Evolutionary conservation across 441 rosid species (phyloP).

Genomic region (Pelargonium myrrhifolium): DNA sequence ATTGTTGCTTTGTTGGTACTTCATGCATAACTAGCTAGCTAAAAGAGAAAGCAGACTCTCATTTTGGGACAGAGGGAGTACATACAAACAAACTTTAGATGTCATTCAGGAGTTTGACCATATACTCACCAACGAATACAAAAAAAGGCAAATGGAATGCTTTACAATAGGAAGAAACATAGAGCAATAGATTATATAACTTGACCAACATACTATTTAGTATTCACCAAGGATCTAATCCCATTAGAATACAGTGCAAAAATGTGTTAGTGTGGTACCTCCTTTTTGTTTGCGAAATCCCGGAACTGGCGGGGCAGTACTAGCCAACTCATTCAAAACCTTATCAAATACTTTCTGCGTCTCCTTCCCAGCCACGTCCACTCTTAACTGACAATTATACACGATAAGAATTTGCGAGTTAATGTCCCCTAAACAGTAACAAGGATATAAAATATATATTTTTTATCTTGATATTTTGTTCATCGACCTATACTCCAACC

Average conservation of each 20-base stretch:
- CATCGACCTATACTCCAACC: too few relatives aligned
- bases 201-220: background rate
- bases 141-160: background rate
- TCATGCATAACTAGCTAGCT: too few relatives aligned
- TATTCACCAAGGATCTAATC: background rate
- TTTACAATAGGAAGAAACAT: background rate
- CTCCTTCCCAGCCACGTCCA: slow-evolving; percentile 44
- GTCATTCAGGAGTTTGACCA: background rate
- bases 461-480: background rate
- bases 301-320: slow-evolving; percentile 51
- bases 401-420: slow-evolving; percentile 4
- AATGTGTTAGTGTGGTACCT: slow-evolving; percentile 27
- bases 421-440: background rate
- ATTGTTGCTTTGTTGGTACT: too few relatives aligned
- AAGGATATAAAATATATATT: background rate
- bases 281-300: slow-evolving; percentile 60
- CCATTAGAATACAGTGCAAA: slow-evolving; percentile 1
- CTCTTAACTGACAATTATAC: slow-evolving; percentile 38
- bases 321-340: slow-evolving; percentile 41
- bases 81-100: too few relatives aligned
- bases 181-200: background rate
- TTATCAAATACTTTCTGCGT: slow-evolving; percentile 41
- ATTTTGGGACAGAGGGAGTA: too few relatives aligned
- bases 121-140: background rate
- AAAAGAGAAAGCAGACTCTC: too few relatives aligned